Conservation (phyloP, 2,329 filamentous ascomycete genomes). For the Colletotrichum sp. region DNA sequence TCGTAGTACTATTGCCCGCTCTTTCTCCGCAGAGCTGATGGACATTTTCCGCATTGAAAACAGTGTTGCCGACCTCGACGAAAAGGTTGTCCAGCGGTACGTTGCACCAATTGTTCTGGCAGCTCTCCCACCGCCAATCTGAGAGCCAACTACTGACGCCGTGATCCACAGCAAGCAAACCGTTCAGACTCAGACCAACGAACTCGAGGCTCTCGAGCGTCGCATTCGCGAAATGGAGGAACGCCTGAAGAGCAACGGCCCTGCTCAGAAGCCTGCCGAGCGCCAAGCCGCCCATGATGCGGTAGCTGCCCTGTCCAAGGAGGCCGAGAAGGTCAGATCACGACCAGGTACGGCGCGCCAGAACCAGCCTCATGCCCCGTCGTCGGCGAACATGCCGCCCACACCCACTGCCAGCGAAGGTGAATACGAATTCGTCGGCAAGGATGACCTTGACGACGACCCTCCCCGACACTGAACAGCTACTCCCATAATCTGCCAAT, state of each 20-base stretch:
- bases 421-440: conserved; percentile 48
- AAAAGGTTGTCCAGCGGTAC: conserved; percentile 83
- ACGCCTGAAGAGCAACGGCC: conserved; percentile 58
- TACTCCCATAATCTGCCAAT: neutral
- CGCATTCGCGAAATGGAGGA: conserved; percentile 85
- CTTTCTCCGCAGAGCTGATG: conserved; percentile 85
- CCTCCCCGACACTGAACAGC: conserved; percentile 12
- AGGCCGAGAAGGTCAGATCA: conserved; percentile 46
- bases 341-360: conserved; percentile 58
- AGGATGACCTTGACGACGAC: conserved; percentile 24
- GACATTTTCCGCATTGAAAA: conserved; percentile 89
- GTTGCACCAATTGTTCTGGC: conserved; percentile 31
- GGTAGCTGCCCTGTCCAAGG: conserved; percentile 24
- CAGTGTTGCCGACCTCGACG: conserved; percentile 73
- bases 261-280: conserved; percentile 21
- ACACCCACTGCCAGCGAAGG: conserved; percentile 67
- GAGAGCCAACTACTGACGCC: neutral
- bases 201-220: conserved; percentile 85
- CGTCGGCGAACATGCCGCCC: conserved; percentile 61
- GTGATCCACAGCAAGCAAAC: conserved; percentile 71
- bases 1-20: conserved; percentile 80
- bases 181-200: conserved; percentile 73
- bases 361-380: conserved; percentile 54
- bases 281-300: conserved; percentile 25
- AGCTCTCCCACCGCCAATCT: neutral